Evolutionary conservation across 257 asterid genomes (phyloP).

Genomic region (Salvia rosmarinus): DNA sequence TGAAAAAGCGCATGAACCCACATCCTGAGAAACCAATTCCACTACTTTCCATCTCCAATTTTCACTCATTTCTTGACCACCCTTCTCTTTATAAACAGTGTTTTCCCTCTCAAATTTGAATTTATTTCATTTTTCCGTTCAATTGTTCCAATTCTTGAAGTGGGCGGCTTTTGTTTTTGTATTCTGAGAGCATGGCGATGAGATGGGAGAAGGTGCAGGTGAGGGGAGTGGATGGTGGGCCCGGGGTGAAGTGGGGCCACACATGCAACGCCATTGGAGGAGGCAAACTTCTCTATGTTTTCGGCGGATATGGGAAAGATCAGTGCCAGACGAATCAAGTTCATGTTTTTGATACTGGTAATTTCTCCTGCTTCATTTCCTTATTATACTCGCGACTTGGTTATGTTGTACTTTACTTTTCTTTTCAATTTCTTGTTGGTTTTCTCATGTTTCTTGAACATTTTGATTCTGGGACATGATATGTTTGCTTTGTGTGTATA

Average conservation of each 20-base stretch:
- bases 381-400: not conserved
- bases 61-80: not conserved
- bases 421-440: no score
- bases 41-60: slow-evolving; percentile 1
- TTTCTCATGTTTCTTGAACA: no score
- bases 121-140: slow-evolving; percentile 12
- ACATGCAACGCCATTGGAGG: slow-evolving; percentile 90
- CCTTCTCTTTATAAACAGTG: not conserved
- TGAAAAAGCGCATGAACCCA: slow-evolving; percentile 44
- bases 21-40: slow-evolving; percentile 42
- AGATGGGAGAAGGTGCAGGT: slow-evolving; percentile 81
- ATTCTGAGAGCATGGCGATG: slow-evolving; percentile 53
- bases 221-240: slow-evolving; percentile 61
- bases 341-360: slow-evolving; percentile 86
- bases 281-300: slow-evolving; percentile 87
- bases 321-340: slow-evolving; percentile 88
- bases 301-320: slow-evolving; percentile 92
- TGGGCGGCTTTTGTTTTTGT: slow-evolving; percentile 23
- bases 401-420: no score
- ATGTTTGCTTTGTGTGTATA: no score
- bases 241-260: slow-evolving; percentile 99
- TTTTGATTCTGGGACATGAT: no score
- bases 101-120: not conserved
- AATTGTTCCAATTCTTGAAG: slow-evolving; percentile 24
- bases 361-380: slow-evolving; percentile 4